Conservation (phyloP, 1,139 yeast genomes). For the Pneumocystis carinii region DNA sequence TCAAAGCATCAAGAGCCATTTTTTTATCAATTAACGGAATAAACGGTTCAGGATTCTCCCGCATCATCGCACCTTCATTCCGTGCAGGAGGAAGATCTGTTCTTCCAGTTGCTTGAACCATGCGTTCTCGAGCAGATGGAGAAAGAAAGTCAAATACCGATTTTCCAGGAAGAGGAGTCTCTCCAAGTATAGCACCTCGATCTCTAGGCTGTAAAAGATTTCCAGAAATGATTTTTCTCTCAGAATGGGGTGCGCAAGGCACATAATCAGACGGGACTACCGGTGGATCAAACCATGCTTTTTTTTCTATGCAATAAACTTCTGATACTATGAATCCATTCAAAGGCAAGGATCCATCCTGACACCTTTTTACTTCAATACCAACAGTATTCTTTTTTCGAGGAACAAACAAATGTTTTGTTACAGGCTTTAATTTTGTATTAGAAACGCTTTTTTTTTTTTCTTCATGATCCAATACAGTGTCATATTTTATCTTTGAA, state of each 20-base stretch:
- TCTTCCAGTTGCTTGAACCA: constrained; percentile 13
- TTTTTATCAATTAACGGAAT: constrained; percentile 13
- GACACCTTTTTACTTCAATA: constrained; percentile 8
- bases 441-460: constrained; percentile 1
- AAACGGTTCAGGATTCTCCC: constrained; percentile 3
- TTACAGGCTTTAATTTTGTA: constrained; percentile 1
- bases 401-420: constrained; percentile 5
- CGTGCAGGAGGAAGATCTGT: constrained; percentile 12
- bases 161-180: constrained; percentile 14
- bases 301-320: neutral
- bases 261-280: constrained; percentile 9
- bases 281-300: constrained; percentile 10
- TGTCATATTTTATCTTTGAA: constrained; percentile 10
- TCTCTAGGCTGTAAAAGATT: constrained; percentile 4
- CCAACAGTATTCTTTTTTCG: neutral
- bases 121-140: constrained; percentile 14
- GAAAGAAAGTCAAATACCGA: constrained; percentile 17
- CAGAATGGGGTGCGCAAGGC: constrained; percentile 1
- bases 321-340: constrained; percentile 14
- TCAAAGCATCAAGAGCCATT: constrained; percentile 16
- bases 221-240: neutral
- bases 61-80: constrained; percentile 4
- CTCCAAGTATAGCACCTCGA: constrained; percentile 13
- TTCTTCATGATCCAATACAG: constrained; percentile 7
- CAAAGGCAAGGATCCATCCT: constrained; percentile 16